Evolutionary conservation across 106 monocot species (phyloP).

Genomic region (Iris macrosiphon): DNA sequence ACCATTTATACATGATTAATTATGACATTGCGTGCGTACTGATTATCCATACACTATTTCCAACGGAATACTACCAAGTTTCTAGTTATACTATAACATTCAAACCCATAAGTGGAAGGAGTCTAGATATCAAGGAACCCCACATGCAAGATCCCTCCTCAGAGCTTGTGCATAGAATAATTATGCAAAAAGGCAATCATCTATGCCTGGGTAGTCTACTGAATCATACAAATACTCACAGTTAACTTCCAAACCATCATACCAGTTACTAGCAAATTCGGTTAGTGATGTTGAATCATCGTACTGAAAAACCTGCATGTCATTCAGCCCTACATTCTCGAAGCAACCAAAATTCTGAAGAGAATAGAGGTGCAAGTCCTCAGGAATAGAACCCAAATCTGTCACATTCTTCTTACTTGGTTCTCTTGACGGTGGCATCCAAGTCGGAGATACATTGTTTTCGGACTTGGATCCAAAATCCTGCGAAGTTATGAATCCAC

Average conservation of each 20-base stretch:
- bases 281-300: conserved; percentile 12
- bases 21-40: not conserved
- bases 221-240: conserved; percentile 39
- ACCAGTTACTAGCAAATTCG: conserved; percentile 34
- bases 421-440: too few relatives aligned
- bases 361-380: conserved; percentile 36
- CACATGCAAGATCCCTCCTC: not conserved
- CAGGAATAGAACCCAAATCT: conserved; percentile 29
- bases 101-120: too few relatives aligned
- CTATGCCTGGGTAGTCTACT: conserved; percentile 30
- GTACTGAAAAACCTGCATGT: conserved; percentile 34
- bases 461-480: conserved; percentile 14
- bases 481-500: conserved; percentile 18
- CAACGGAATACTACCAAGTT: not conserved
- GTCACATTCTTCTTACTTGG: not conserved
- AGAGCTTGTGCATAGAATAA: not conserved
- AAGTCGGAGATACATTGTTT: not conserved
- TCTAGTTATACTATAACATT: not conserved
- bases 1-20: not conserved
- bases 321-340: conserved; percentile 33
- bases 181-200: conserved; percentile 49
- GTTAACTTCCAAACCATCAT: conserved; percentile 34
- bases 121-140: too few relatives aligned
- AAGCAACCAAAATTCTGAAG: conserved; percentile 39
- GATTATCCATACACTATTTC: not conserved